Base-by-base conservation (phyloP, 139 green algal species). In the Tetradesmus lagerheimii region DNA sequence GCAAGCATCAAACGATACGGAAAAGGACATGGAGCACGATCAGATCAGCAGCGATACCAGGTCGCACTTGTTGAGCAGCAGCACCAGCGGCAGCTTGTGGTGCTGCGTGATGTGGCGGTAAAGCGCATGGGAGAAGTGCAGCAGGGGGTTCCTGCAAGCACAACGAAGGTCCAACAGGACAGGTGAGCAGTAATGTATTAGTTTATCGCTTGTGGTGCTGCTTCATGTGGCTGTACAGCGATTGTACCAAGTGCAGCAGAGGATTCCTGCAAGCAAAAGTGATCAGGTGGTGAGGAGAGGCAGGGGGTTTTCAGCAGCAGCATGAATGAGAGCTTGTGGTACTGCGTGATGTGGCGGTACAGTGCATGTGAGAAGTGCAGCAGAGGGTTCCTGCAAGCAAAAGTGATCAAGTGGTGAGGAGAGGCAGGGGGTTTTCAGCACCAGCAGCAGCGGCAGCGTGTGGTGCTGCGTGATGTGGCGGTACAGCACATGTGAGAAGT, bases 221-320 rank as follows among this genome's bases (percentile, higher is more conserved):
- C n/a, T n/a, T n/a, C n/a, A n/a, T n/a, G 43, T 50, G 43, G 43
- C 43, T 50, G 43, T n/a, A n/a, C n/a, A n/a, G n/a, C n/a, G n/a
- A n/a, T n/a, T n/a, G n/a, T n/a, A n/a, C n/a, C n/a, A n/a, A n/a
- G n/a, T n/a, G n/a, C n/a, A n/a, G n/a, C n/a, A n/a, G n/a, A n/a
- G n/a, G n/a, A n/a, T n/a, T n/a, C n/a, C n/a, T n/a, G n/a, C n/a
- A n/a, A n/a, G n/a, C n/a, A n/a, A n/a, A n/a, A n/a, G n/a, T n/a
- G n/a, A n/a, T n/a, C n/a, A n/a, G n/a, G n/a, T n/a, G n/a, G n/a
- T n/a, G n/a, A n/a, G n/a, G n/a, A n/a, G n/a, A n/a, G n/a, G n/a
- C n/a, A n/a, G n/a, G n/a, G n/a, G n/a, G n/a, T n/a, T n/a, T 96
- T 97, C n/a, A 97, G 85, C 45, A 96, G 89, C 57, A 97, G 85